Base-by-base conservation (phyloP, 139 green algal genomes). In the Edaphochlamys debaryana region DNA sequence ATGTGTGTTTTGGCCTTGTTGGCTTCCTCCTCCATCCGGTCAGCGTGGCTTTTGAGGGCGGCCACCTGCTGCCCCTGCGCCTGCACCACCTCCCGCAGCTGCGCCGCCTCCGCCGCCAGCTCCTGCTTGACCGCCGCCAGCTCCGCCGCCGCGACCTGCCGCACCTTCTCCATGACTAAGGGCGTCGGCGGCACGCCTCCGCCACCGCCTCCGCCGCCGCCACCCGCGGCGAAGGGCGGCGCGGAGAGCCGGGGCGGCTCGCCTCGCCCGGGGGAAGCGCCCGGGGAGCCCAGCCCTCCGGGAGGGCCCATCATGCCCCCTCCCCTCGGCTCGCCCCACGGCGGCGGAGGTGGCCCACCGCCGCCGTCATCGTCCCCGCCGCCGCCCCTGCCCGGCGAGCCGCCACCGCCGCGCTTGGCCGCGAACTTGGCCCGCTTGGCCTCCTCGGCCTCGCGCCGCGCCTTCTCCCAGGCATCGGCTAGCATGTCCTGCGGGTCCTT, bases 391-490 rank as follows among this genome's bases (percentile, higher is more conserved):
- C 60, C 60, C 4, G 79, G 78, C 36, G 79, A 60, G 30, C 25
- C 36, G 0, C 58, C 79, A 20, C 20, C 52, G 19, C 68, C 67
- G 27, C 67, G 71, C 80, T 79, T 79, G 29, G 75, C 45, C 15
- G 80, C 80, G 42, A 86, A 86, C 34, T 86, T 83, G 38, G 62
- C 67, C 25, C 66, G 37, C 79, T 82, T 84, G 2, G 68, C 38
- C 64, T 73, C 85, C 67, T 89, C 85, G 1, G 70, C 64, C 73
- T 89, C 85, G 50, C 67, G 34, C 52, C 79, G 79, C 0, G 85
- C 85, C 72, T 89, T 89, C 41, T 80, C 79, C 85, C 85, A 89
- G 29, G 85, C 85, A 23, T 80, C 79, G 13, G 40, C 79, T 72
- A 89, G 60, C 34, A 34, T 62, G 30, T 86, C 79, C 52, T 84